A percentile compares a stretch with the other conserved stretches of the same genome.
phyloP scores from a whole-genome alignment of 768 basidiomycete genomes.

The Pleurotus eryngii region DNA sequence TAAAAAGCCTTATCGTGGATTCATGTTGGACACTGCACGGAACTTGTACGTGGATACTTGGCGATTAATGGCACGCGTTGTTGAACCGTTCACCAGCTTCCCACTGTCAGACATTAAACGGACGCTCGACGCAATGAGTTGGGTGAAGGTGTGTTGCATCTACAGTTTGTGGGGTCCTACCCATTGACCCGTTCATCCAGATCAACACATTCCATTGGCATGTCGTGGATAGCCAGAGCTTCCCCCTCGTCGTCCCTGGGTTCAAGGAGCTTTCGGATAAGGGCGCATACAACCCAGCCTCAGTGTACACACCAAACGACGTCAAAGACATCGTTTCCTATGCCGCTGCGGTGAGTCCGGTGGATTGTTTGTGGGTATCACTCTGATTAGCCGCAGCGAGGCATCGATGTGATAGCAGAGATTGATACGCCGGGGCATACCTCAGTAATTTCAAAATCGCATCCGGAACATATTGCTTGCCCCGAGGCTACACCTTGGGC shows the following conservation, averaged over 20 bases:
- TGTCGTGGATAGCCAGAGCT: conserved; percentile 77
- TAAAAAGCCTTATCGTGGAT: conserved; percentile 64
- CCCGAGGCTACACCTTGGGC: conserved; percentile 52
- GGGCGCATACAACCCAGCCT: conserved; percentile 62
- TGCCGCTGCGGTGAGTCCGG: conserved; percentile 61
- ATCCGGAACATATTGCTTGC: conserved; percentile 79
- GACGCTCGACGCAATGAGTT: conserved; percentile 74
- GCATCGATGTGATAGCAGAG: conserved; percentile 75
- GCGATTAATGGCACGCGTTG: background rate
- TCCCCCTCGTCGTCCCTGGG: conserved; percentile 63
- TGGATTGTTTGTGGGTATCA: too few relatives aligned
- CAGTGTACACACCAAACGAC: conserved; percentile 53
- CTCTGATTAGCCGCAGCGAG: conserved; percentile 37
- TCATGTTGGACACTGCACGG: conserved; percentile 79
- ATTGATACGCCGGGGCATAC: conserved; percentile 87
- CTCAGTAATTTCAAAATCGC: conserved; percentile 53
- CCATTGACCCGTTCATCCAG: conserved; percentile 22
- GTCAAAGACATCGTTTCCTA: conserved; percentile 61
- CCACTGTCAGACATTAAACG: conserved; percentile 61
- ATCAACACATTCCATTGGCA: conserved; percentile 86
- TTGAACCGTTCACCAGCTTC: conserved; percentile 37
- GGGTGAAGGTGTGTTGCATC: conserved; percentile 52
- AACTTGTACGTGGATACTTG: conserved; percentile 51
- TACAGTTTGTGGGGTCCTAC: conserved; percentile 19
- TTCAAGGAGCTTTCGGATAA: conserved; percentile 56